Evolutionary conservation across 495 filamentous ascomycete species (phyloP).

Genomic region (Lineolata rhizophorae): DNA sequence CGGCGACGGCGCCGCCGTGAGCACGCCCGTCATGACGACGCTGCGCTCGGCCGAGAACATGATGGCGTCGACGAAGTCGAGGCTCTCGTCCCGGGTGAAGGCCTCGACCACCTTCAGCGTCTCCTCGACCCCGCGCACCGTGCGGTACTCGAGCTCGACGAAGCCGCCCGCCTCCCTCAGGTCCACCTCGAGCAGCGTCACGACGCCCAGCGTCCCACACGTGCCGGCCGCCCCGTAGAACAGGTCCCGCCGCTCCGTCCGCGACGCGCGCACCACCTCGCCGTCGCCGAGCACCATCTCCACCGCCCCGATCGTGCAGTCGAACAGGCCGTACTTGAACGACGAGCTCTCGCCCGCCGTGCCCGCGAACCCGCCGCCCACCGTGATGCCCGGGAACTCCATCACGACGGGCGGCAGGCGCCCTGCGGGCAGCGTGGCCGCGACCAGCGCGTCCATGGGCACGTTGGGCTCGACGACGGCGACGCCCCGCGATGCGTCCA

Average conservation of each 20-base stretch:
- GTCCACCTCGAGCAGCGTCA: constrained; percentile 29
- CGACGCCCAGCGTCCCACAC: constrained; percentile 30
- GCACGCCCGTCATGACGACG: constrained; percentile 26
- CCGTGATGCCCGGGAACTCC: constrained; percentile 36
- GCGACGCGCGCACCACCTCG: constrained; percentile 22
- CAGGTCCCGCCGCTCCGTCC: constrained; percentile 21
- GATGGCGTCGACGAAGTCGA: constrained; percentile 14
- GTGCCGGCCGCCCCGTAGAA: constrained; percentile 30
- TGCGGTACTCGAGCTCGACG: constrained; percentile 28
- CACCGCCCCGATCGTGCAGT: constrained; percentile 25
- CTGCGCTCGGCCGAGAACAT: constrained; percentile 25
- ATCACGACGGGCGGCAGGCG: constrained; percentile 28
- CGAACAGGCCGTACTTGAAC: constrained; percentile 35
- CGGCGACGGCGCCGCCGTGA: constrained; percentile 15
- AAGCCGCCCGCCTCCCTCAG: constrained; percentile 24
- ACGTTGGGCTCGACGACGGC: constrained; percentile 33
- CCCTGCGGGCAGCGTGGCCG: constrained; percentile 20
- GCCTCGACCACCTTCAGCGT: constrained; percentile 19
- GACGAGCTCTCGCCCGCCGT: constrained; percentile 32
- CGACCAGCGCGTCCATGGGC: constrained; percentile 26
- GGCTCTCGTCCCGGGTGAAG: no score
- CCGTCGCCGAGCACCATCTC: constrained; percentile 34
- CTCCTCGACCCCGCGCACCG: constrained; percentile 17
- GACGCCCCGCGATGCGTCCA: constrained; percentile 22
- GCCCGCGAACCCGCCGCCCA: constrained; percentile 32